Percentiles rank a stretch among this genome's conserved stretches.
Conservation (phyloP, 768 basidiomycete species). For the Pleurotus salmoneostramineus region DNA sequence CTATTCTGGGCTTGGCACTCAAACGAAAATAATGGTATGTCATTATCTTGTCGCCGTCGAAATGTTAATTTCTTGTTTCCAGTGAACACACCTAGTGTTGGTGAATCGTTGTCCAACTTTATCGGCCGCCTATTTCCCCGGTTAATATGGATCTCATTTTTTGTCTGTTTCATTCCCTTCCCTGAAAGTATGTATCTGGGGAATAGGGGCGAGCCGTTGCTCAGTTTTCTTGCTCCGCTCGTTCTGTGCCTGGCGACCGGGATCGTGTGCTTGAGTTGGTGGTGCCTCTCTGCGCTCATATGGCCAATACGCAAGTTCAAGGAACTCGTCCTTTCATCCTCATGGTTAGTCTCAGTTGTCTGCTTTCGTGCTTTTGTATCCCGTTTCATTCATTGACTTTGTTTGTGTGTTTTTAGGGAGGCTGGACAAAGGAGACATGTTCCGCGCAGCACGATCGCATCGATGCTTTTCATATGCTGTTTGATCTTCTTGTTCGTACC, state of each 20-base stretch:
- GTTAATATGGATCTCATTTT: constrained; percentile 39
- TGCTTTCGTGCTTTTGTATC: background rate
- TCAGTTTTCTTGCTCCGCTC: constrained; percentile 51
- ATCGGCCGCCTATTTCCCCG: constrained; percentile 30
- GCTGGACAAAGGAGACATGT: constrained; percentile 29
- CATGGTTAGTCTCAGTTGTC: background rate
- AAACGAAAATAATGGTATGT: constrained; percentile 25
- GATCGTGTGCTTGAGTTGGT: constrained; percentile 59
- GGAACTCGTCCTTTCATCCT: constrained; percentile 12
- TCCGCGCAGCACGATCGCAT: constrained; percentile 46
- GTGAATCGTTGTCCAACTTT: constrained; percentile 46
- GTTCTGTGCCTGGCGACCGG: constrained; percentile 61
- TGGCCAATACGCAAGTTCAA: constrained; percentile 37
- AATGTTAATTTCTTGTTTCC: background rate
- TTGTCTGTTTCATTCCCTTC: constrained; percentile 53
- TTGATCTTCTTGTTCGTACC: constrained; percentile 79
- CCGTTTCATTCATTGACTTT: background rate
- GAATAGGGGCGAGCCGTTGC: constrained; percentile 42
- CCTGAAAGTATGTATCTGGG: constrained; percentile 57
- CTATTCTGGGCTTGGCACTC: constrained; percentile 50
- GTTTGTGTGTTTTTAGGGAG: background rate
- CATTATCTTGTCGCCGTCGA: constrained; percentile 2
- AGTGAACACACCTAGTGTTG: constrained; percentile 44
- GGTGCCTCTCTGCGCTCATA: constrained; percentile 43
- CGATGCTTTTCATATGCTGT: constrained; percentile 55